Conservation (phyloP, 2,329 filamentous ascomycete genomes). For the Penicillium rolfsii region DNA sequence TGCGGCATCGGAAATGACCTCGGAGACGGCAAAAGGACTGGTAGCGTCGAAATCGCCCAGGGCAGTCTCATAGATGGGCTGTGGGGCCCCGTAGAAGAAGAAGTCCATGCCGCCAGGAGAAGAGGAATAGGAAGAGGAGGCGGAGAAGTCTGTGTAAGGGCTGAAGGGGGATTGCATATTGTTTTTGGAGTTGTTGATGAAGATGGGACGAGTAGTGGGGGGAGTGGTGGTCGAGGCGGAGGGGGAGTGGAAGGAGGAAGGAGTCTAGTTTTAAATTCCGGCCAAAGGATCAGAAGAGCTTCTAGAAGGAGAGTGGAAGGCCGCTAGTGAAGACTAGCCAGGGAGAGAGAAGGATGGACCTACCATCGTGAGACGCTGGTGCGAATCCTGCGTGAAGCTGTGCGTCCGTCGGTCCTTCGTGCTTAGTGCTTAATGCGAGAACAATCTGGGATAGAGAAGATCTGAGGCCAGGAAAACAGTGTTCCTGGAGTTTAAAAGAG, state of each 20-base stretch:
- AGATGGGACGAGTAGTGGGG: neutral
- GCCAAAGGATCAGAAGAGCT: constrained; percentile 9
- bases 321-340: constrained; percentile 4
- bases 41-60: constrained; percentile 23
- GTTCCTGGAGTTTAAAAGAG: neutral
- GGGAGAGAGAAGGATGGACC: constrained; percentile 4
- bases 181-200: constrained; percentile 1
- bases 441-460: neutral
- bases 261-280: constrained; percentile 23
- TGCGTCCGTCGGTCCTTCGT: neutral
- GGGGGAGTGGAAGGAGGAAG: constrained; percentile 7
- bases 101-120: constrained; percentile 32
- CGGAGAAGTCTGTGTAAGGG: constrained; percentile 24
- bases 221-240: neutral
- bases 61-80: constrained; percentile 24
- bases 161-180: constrained; percentile 29
- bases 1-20: constrained; percentile 18
- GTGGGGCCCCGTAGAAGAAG: constrained; percentile 28
- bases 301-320: constrained; percentile 18
- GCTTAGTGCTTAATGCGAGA: neutral
- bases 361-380: constrained; percentile 30
- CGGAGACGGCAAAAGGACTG: constrained; percentile 21
- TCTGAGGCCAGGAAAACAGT: neutral
- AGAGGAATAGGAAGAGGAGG: constrained; percentile 28
- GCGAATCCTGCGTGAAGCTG: constrained; percentile 22